phyloP scores from a whole-genome alignment of 2,329 filamentous ascomycete genomes.

The Lachnellula arida region DNA sequence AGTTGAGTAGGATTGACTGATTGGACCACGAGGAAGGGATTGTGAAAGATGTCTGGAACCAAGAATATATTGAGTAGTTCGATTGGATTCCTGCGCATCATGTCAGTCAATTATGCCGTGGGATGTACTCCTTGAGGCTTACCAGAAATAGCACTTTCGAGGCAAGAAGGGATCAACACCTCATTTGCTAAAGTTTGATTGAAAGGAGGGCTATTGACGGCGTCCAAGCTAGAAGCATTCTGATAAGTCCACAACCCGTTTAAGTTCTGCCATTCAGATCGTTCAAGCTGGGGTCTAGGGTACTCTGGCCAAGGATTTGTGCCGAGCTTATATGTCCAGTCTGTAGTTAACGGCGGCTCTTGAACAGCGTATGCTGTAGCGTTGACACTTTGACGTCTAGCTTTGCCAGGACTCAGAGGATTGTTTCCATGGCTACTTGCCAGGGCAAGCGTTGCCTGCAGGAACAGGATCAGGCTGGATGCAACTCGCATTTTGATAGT shows the following conservation, averaged over 20 bases:
- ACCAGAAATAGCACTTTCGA: constrained; percentile 48
- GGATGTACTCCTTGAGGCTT: neutral
- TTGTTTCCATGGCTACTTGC: neutral
- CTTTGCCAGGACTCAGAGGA: neutral
- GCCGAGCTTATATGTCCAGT: constrained; percentile 43
- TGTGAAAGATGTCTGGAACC: constrained; percentile 45
- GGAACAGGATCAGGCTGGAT: neutral
- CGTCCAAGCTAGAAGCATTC: constrained; percentile 36
- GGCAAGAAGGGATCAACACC: constrained; percentile 48
- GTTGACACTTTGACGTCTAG: neutral
- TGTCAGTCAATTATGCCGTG: neutral
- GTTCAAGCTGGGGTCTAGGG: constrained; percentile 41
- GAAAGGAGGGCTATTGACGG: constrained; percentile 40
- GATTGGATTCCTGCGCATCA: constrained; percentile 36
- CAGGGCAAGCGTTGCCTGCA: neutral
- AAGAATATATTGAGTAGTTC: constrained; percentile 36
- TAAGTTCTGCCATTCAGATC: constrained; percentile 44
- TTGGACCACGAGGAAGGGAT: constrained; percentile 34
- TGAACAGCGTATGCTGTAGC: constrained; percentile 34
- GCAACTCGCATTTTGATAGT: neutral
- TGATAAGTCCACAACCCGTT: constrained; percentile 45
- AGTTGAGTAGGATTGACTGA: constrained; percentile 41
- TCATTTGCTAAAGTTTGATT: constrained; percentile 38
- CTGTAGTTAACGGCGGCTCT: constrained; percentile 38
- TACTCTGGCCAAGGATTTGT: constrained; percentile 47